These are phyloP conservation scores for Vitis riparia DNA, from an alignment of 164 flowering plant genomes.

Conservation along the genomic window DNA sequence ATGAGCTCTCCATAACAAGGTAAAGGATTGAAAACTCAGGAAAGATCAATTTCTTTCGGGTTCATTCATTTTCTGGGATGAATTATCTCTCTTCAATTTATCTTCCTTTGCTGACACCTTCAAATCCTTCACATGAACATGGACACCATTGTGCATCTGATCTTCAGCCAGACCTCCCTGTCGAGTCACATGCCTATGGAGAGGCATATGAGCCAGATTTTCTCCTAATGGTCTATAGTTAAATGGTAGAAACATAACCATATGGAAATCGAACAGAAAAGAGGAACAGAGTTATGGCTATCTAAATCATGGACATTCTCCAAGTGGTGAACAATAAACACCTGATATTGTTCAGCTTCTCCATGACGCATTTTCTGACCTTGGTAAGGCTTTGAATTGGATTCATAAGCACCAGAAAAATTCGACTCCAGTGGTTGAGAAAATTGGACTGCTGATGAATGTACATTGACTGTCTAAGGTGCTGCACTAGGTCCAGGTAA, in stretches of 20 bases:
- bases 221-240: slow-evolving; percentile 27
- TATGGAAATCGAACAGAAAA: slow-evolving; percentile 31
- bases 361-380: too few species aligned
- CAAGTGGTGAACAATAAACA: slow-evolving; percentile 18
- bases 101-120: slow-evolving; percentile 18
- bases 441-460: slow-evolving; percentile 5
- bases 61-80: slow-evolving; percentile 17
- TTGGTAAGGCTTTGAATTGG: too few species aligned
- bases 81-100: slow-evolving; percentile 26
- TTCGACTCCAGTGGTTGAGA: too few species aligned
- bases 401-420: too few species aligned
- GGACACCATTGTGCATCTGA: slow-evolving; percentile 18
- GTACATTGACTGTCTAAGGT: slow-evolving; percentile 20
- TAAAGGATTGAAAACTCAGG: too few species aligned
- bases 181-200: slow-evolving; percentile 26
- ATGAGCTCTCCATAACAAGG: too few species aligned
- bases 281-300: slow-evolving; percentile 20
- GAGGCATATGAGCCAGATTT: slow-evolving; percentile 22
- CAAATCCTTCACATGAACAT: slow-evolving; percentile 18
- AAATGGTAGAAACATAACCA: slow-evolving; percentile 26
- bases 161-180: slow-evolving; percentile 30
- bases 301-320: slow-evolving; percentile 24
- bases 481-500: slow-evolving; percentile 20
- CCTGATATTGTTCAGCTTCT: slow-evolving; percentile 26
- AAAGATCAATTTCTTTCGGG: slow-evolving; percentile 15